phyloP scores from a whole-genome alignment of 108 stramenopile genomes.

The Cyclostephanos invisitatus region DNA sequence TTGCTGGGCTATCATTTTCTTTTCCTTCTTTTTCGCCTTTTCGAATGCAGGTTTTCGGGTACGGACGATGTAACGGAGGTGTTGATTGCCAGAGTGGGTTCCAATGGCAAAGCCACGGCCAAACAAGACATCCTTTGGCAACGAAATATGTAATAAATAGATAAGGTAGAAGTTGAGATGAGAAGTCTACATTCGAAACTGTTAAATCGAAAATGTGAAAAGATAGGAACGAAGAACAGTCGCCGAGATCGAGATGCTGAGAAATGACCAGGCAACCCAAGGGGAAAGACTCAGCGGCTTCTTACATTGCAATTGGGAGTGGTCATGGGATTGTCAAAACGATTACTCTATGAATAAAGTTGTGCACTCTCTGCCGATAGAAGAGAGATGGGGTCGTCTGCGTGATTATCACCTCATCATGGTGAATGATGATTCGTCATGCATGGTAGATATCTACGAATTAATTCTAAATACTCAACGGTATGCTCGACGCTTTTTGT shows the following conservation, averaged over 20 bases:
- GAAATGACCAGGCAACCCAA: not conserved
- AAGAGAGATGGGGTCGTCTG: too few species aligned
- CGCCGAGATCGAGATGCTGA: not conserved
- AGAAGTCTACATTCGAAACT: not conserved
- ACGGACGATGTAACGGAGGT: constrained; percentile 58
- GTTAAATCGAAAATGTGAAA: not conserved
- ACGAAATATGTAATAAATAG: not conserved
- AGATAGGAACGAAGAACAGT: not conserved
- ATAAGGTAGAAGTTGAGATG: not conserved
- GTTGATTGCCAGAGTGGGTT: constrained; percentile 60
- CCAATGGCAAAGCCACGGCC: constrained; percentile 65
- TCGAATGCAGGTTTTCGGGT: constrained; percentile 60
- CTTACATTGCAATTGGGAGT: constrained; percentile 4
- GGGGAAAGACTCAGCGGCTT: not conserved
- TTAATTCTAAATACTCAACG: too few species aligned
- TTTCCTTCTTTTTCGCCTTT: constrained; percentile 60
- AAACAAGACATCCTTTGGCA: constrained; percentile 50
- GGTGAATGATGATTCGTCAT: too few species aligned
- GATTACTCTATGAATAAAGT: too few species aligned
- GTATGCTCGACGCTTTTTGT: too few species aligned
- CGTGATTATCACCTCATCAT: too few species aligned
- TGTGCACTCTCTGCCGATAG: too few species aligned
- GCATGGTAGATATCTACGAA: too few species aligned
- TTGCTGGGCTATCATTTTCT: constrained; percentile 59
- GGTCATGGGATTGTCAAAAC: not conserved